Percentiles rank a stretch among this genome's conserved stretches.
Conservation (phyloP, 2,329 filamentous ascomycete genomes). For the Colletotrichum gigasporum region DNA sequence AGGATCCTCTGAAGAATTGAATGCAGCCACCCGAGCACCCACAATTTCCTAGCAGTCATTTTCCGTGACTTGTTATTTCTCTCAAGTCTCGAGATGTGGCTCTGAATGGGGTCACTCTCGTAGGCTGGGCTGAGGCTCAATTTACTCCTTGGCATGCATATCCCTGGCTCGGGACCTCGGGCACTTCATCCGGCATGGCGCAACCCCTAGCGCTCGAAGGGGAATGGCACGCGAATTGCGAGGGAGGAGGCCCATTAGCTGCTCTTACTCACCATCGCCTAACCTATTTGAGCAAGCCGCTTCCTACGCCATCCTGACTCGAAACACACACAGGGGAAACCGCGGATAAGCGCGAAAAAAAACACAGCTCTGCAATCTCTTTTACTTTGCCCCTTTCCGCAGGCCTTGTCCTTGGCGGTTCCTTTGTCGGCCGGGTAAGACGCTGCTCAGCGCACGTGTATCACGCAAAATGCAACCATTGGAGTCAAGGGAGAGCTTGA, state of each 20-base stretch:
- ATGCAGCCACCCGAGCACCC: not conserved
- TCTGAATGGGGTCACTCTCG: not conserved
- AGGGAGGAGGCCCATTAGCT: not conserved
- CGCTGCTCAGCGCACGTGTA: not conserved
- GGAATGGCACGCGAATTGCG: not conserved
- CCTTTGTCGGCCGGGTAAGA: not conserved
- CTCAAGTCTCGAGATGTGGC: not conserved
- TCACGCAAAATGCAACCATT: not conserved
- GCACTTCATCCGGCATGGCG: not conserved
- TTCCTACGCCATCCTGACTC: not conserved
- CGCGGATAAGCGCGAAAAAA: slow-evolving; percentile 9
- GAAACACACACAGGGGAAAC: slow-evolving; percentile 8
- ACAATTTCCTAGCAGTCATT: not conserved
- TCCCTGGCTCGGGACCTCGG: not conserved
- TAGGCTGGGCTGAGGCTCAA: slow-evolving; percentile 23
- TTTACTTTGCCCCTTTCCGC: slow-evolving; percentile 17
- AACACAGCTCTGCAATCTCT: not conserved
- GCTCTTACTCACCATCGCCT: not conserved
- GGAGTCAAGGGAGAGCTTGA: slow-evolving; percentile 2
- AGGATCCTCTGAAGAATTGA: slow-evolving; percentile 13
- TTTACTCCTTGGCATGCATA: slow-evolving; percentile 19
- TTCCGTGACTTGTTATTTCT: not conserved
- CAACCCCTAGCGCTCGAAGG: not conserved
- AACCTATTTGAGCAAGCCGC: slow-evolving; percentile 8
- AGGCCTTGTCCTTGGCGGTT: not conserved